Evolutionary conservation across 2,329 filamentous ascomycete genomes (phyloP).

Genomic region (Alternaria sp.): DNA sequence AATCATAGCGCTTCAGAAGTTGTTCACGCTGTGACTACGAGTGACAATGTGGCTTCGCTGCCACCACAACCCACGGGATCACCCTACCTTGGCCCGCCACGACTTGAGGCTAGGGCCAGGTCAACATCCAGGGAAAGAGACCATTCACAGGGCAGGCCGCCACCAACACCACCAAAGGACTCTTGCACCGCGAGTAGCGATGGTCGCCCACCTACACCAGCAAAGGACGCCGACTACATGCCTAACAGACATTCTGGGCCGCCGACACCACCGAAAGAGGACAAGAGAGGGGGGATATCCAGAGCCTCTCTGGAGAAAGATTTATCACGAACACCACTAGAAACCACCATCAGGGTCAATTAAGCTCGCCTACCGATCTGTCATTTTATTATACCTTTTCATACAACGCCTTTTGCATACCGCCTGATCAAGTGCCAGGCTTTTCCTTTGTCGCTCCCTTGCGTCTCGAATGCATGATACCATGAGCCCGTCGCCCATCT

Average conservation of each 20-base stretch:
- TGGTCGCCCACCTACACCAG: conserved; percentile 49
- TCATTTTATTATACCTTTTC: background rate
- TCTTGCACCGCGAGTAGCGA: conserved; percentile 32
- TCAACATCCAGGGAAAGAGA: conserved; percentile 35
- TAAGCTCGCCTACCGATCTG: conserved; percentile 20
- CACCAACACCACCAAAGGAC: conserved; percentile 58
- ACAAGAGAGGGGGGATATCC: conserved; percentile 32
- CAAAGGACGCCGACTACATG: conserved; percentile 45
- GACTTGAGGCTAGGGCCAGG: conserved; percentile 20
- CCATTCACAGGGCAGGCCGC: conserved; percentile 47
- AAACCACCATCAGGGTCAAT: conserved; percentile 46
- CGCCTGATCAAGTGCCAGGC: background rate
- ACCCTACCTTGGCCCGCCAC: conserved; percentile 23
- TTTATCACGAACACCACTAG: conserved; percentile 47
- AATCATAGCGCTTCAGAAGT: conserved; percentile 50
- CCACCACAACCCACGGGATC: conserved; percentile 37
- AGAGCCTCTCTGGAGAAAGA: conserved; percentile 43
- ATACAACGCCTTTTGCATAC: conserved; percentile 11
- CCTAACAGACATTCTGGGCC: conserved; percentile 43
- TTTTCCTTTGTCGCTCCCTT: conserved; percentile 8
- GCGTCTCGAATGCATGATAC: conserved; percentile 33
- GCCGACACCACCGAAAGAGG: conserved; percentile 54
- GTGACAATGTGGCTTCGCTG: conserved; percentile 18
- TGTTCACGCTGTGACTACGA: conserved; percentile 12
- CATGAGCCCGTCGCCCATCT: conserved; percentile 22